Evolutionary conservation across 495 filamentous ascomycete genomes (phyloP), one percentile per base, ranked within the genome.

Genomic region (Penicillium alfredii): DNA sequence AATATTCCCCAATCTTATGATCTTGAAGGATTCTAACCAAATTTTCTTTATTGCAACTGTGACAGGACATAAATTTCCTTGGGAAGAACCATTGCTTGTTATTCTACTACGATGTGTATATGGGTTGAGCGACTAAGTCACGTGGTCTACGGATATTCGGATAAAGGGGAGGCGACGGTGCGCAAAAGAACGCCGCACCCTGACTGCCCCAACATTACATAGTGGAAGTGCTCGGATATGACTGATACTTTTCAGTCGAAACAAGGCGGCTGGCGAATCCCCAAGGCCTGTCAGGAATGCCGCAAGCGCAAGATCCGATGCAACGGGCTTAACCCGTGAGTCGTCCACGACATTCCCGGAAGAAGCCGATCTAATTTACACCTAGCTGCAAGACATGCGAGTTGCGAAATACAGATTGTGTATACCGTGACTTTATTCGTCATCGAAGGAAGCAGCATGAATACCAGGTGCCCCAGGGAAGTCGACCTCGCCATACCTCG

Each of bases 261-360:
- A 6, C 50, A 51, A 11, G 5, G 49, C 2, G 51, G 50, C 7
- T 64, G 60, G 61, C 61, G 66, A 16, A 64, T 64, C 23, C 50
- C 66, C 27, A 67, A 67, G 24, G 66, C 66, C 0, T 69, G 66
- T 31, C 53, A 69, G 38, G 61, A 67, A 40, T 69, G 66, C 32
- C 55, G 66, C 9, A 62, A 60, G 35, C 49, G 63, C 38, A 69
- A 69, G 45, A 68, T 69, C 49, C 58, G 60, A 13, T 69, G 66
- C 47, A 64, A 63, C 33, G 66, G 66, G 18, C 30, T 44, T 24
- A 52, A 50, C 10, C 66, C 66, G 39, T 69, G 36, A 53, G 53
- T 38, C 21, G 8, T 2, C 25, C 1, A 11, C 2, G 14, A 6
- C 8, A 36, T 17, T 13, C 11, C 8, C 31, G 27, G 42, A 23